These are phyloP conservation scores for Nemania abortiva DNA, from an alignment of 2,329 filamentous ascomycete genomes.

Conservation along the genomic window DNA sequence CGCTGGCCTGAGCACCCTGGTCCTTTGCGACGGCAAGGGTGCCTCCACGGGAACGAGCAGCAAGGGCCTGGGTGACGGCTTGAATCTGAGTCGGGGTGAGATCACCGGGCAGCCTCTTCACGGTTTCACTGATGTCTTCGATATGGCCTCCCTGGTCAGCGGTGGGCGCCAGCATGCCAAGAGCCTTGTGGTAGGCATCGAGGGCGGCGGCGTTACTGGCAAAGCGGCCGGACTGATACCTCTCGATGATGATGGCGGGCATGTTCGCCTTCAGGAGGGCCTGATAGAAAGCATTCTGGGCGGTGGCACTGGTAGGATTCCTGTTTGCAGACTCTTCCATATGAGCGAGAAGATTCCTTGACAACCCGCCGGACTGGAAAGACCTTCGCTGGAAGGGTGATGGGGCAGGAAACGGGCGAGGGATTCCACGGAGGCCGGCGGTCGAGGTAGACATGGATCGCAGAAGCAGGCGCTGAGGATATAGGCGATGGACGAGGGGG, in stretches of 20 bases:
- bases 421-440: constrained; percentile 37
- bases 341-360: constrained; percentile 79
- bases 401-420: constrained; percentile 35
- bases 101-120: constrained; percentile 54
- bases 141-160: constrained; percentile 48
- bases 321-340: constrained; percentile 93
- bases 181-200: constrained; percentile 80
- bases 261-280: constrained; percentile 91
- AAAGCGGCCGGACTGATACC: constrained; percentile 88
- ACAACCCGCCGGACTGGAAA: constrained; percentile 63
- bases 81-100: constrained; percentile 75
- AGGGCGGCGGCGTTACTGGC: constrained; percentile 84
- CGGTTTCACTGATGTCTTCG: constrained; percentile 43
- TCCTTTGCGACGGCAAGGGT: constrained; percentile 69
- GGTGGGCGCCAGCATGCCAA: constrained; percentile 60
- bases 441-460: constrained; percentile 48
- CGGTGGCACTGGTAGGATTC: constrained; percentile 86
- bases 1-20: constrained; percentile 64
- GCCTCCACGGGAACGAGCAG: constrained; percentile 75
- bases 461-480: constrained; percentile 38
- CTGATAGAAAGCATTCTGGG: constrained; percentile 95
- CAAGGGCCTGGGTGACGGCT: constrained; percentile 84
- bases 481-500: constrained; percentile 46
- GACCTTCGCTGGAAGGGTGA: constrained; percentile 49
- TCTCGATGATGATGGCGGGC: constrained; percentile 90